Evolutionary conservation across 768 basidiomycete genomes (phyloP).

Genomic region (Rhodosporidiobolus sp.): DNA sequence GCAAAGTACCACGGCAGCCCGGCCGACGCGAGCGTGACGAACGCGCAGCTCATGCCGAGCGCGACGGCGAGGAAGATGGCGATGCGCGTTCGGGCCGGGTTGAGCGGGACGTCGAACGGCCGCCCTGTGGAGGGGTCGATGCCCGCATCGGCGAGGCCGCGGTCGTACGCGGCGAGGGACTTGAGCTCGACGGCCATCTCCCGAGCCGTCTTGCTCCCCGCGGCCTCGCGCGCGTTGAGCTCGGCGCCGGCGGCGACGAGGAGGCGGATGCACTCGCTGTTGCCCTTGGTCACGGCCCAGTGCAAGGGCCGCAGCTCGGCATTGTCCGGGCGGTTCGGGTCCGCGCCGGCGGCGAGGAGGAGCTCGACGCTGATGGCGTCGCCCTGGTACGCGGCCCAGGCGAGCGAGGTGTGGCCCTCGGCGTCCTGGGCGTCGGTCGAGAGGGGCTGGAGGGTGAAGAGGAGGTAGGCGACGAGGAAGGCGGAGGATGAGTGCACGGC

Average conservation of each 20-base stretch:
- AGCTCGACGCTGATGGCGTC: constrained; percentile 92
- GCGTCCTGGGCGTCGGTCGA: constrained; percentile 84
- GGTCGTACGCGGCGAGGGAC: constrained; percentile 81
- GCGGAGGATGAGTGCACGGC: constrained; percentile 87
- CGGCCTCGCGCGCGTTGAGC: constrained; percentile 70
- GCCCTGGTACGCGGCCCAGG: constrained; percentile 99
- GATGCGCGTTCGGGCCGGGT: constrained; percentile 55
- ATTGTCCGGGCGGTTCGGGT: constrained; percentile 70
- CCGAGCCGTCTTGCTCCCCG: constrained; percentile 72
- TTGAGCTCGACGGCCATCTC: constrained; percentile 96
- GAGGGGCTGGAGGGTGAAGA: constrained; percentile 77
- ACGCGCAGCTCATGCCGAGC: constrained; percentile 74
- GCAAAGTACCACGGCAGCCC: constrained; percentile 88
- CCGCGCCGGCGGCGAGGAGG: constrained; percentile 81
- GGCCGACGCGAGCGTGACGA: constrained; percentile 64
- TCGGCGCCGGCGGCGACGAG: constrained; percentile 83
- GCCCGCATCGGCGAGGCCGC: constrained; percentile 82
- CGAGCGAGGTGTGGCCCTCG: constrained; percentile 88
- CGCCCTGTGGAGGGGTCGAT: constrained; percentile 67
- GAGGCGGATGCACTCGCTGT: constrained; percentile 75
- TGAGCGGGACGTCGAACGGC: constrained; percentile 64
- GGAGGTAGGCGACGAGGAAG: constrained; percentile 86
- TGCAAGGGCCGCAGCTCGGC: constrained; percentile 83
- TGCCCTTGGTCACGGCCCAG: constrained; percentile 97
- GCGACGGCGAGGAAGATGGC: constrained; percentile 67